Conservation (phyloP, 768 basidiomycete genomes). For the Ramaria sp. region DNA sequence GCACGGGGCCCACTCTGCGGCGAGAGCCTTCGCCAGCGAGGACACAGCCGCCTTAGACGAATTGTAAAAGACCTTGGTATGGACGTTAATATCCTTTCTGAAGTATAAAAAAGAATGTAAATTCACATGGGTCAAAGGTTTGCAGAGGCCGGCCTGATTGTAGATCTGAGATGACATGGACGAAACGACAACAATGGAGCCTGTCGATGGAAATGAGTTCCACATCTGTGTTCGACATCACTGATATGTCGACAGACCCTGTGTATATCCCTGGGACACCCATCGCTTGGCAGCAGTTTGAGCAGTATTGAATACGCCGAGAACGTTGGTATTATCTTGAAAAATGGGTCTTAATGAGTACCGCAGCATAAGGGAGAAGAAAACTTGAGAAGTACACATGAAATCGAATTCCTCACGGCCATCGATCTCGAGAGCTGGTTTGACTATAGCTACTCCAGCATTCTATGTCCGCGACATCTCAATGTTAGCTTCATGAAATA, state of each 20-base stretch:
- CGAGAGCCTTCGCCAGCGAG: conserved; percentile 6
- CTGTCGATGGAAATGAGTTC: not conserved
- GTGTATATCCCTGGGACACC: conserved; percentile 1
- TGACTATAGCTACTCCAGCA: conserved; percentile 8
- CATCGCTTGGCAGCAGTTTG: conserved; percentile 6
- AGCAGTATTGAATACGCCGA: conserved; percentile 7
- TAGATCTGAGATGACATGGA: conserved; percentile 9
- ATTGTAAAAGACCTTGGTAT: conserved; percentile 9
- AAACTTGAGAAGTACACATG: not conserved
- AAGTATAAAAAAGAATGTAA: not conserved
- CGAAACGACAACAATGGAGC: conserved; percentile 6
- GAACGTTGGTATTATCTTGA: conserved; percentile 5
- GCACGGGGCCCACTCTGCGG: conserved; percentile 7
- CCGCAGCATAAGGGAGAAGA: not conserved
- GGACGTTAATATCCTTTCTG: not conserved
- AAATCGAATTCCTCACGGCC: conserved; percentile 8
- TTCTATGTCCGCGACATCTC: not conserved
- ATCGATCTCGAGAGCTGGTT: conserved; percentile 5
- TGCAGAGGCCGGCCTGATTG: conserved; percentile 2
- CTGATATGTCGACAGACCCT: not conserved
- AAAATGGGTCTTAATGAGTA: not conserved
- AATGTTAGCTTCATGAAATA: too few relatives aligned
- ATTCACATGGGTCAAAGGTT: conserved; percentile 8
- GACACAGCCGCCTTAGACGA: conserved; percentile 9
- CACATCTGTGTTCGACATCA: not conserved